These are phyloP conservation scores for Crotalaria pallida DNA, from an alignment of 306 rosid genomes.

Conservation along the genomic window DNA sequence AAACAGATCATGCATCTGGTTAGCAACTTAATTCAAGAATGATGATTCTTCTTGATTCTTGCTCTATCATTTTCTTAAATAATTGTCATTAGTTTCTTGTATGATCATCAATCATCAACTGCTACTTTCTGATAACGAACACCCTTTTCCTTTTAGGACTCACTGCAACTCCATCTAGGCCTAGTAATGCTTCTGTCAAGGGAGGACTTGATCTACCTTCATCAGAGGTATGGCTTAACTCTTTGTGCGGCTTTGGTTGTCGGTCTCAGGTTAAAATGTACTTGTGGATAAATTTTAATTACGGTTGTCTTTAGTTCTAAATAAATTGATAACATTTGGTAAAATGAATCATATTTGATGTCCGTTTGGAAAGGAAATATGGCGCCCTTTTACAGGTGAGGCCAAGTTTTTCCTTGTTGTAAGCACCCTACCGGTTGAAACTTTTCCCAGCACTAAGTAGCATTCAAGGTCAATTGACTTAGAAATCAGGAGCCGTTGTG, in stretches of 20 bases:
- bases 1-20: slow-evolving; percentile 68
- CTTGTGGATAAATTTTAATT: slow-evolving; percentile 1
- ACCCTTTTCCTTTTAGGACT: slow-evolving; percentile 46
- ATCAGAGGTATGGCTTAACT: slow-evolving; percentile 59
- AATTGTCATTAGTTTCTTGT: background rate
- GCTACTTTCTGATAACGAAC: slow-evolving; percentile 11
- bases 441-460: background rate
- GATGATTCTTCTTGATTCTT: slow-evolving; percentile 8
- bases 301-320: background rate
- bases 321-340: slow-evolving; percentile 7
- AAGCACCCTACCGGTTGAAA: background rate
- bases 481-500: background rate
- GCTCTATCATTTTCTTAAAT: background rate
- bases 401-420: background rate
- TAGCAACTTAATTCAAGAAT: slow-evolving; percentile 27
- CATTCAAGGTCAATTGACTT: background rate
- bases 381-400: background rate
- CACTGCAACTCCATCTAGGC: slow-evolving; percentile 54
- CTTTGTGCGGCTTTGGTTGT: background rate
- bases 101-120: slow-evolving; percentile 22
- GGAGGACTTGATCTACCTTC: slow-evolving; percentile 63
- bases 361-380: background rate
- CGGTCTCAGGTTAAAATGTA: background rate
- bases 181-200: slow-evolving; percentile 41
- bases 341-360: background rate